phyloP scores from a whole-genome alignment of 83 land plant genomes.

The Thuja plicata region DNA sequence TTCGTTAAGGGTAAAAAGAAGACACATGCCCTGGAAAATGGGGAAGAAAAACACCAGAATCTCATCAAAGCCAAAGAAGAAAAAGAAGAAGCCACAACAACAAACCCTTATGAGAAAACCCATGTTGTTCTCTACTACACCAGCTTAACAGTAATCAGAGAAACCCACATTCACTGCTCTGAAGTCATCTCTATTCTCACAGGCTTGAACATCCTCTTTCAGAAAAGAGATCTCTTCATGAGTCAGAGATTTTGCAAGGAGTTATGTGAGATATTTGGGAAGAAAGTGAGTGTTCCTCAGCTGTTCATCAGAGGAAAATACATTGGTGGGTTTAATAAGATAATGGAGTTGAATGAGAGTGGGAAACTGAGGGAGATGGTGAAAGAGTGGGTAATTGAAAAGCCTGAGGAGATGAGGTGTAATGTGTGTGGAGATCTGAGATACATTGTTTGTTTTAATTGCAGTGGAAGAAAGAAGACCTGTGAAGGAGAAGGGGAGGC shows the following conservation, averaged over 20 bases:
- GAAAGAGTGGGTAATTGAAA: no score
- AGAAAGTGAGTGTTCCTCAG: not conserved
- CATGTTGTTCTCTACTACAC: not conserved
- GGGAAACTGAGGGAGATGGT: not conserved
- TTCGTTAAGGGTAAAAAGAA: no score
- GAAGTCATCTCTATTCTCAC: not conserved
- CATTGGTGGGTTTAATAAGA: not conserved
- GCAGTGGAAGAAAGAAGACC: not conserved
- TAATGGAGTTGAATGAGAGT: not conserved
- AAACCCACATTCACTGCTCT: not conserved
- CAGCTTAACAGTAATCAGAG: not conserved
- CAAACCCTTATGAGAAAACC: no score
- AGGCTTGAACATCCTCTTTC: not conserved
- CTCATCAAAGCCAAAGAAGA: no score
- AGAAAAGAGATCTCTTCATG: not conserved
- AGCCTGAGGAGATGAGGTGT: not conserved
- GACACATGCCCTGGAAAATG: no score
- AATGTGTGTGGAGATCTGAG: not conserved
- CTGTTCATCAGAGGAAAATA: not conserved
- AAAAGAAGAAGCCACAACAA: no score
- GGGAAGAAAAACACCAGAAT: no score
- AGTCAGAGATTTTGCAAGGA: not conserved
- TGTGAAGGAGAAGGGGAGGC: not conserved
- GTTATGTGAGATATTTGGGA: not conserved
- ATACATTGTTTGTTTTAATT: not conserved